Evolutionary conservation across 148 eudicot species (phyloP).

Genomic region (Amaranthus hypochondriacus): DNA sequence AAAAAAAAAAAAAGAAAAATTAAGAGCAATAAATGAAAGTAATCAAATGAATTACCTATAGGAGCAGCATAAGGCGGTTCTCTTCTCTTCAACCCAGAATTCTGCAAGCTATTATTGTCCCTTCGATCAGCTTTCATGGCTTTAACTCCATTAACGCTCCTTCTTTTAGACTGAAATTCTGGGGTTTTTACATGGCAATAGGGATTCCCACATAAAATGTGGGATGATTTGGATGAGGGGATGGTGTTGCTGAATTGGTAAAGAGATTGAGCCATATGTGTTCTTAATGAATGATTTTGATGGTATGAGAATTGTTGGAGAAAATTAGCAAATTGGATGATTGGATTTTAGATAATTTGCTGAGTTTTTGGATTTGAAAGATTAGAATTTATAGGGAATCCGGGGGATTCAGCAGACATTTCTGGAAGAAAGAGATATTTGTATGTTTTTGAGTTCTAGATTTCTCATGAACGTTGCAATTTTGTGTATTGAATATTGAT

Average conservation of each 20-base stretch:
- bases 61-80: slow-evolving; percentile 29
- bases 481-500: no score
- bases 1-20: not conserved
- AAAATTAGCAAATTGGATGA: no score
- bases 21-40: not conserved
- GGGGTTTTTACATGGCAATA: slow-evolving; percentile 9
- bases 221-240: slow-evolving; percentile 4
- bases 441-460: not conserved
- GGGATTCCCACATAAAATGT: not conserved
- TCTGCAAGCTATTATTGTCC: slow-evolving; percentile 43
- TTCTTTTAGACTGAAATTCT: not conserved
- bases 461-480: not conserved
- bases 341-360: no score
- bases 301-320: no score
- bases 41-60: slow-evolving; percentile 31
- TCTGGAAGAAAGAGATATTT: slow-evolving; percentile 10
- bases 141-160: slow-evolving; percentile 12
- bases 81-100: slow-evolving; percentile 30
- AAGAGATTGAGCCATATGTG: slow-evolving; percentile 25
- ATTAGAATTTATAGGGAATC: not conserved
- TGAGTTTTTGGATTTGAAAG: no score
- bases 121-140: slow-evolving; percentile 37
- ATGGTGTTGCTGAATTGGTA: slow-evolving; percentile 19
- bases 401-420: slow-evolving; percentile 25
- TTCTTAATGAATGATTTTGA: not conserved